Evolutionary conservation across 2,329 filamentous ascomycete species (phyloP).

Genomic region (Cryphonectria nitschkei): DNA sequence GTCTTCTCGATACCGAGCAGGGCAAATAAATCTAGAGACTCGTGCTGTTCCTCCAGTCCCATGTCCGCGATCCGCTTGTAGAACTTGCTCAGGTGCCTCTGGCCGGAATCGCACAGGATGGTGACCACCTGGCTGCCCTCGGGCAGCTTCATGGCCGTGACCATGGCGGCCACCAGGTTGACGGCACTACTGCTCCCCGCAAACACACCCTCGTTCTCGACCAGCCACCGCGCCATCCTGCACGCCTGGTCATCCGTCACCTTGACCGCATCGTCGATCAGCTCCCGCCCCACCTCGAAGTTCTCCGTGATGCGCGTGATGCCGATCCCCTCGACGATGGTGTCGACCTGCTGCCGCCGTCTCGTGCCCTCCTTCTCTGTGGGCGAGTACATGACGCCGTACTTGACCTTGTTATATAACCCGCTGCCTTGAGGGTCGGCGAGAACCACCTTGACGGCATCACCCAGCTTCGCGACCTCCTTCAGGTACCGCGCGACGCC

Average conservation of each 20-base stretch:
- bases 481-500: slow-evolving; percentile 87
- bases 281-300: slow-evolving; percentile 82
- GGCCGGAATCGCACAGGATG: slow-evolving; percentile 83
- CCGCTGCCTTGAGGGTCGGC: slow-evolving; percentile 95
- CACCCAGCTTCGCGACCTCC: slow-evolving; percentile 58
- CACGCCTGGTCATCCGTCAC: slow-evolving; percentile 89
- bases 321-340: slow-evolving; percentile 93
- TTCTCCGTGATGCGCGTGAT: slow-evolving; percentile 95
- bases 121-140: slow-evolving; percentile 73
- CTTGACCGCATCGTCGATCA: slow-evolving; percentile 87
- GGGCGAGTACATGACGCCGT: slow-evolving; percentile 92
- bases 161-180: slow-evolving; percentile 84
- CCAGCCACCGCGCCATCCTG: slow-evolving; percentile 93
- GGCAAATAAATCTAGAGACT: slow-evolving; percentile 51
- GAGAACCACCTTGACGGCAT: slow-evolving; percentile 71
- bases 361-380: slow-evolving; percentile 92
- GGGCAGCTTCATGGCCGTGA: slow-evolving; percentile 66
- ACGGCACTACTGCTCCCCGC: slow-evolving; percentile 94
- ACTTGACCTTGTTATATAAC: slow-evolving; percentile 86
- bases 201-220: slow-evolving; percentile 94
- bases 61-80: slow-evolving; percentile 74
- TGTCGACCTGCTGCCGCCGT: slow-evolving; percentile 88
- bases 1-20: slow-evolving; percentile 50
- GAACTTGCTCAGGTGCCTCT: slow-evolving; percentile 81
- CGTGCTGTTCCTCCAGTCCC: slow-evolving; percentile 64